Evolutionary conservation across 176 grass and related monocot genomes (phyloP).

Genomic region (Rhynchospora pubera): DNA sequence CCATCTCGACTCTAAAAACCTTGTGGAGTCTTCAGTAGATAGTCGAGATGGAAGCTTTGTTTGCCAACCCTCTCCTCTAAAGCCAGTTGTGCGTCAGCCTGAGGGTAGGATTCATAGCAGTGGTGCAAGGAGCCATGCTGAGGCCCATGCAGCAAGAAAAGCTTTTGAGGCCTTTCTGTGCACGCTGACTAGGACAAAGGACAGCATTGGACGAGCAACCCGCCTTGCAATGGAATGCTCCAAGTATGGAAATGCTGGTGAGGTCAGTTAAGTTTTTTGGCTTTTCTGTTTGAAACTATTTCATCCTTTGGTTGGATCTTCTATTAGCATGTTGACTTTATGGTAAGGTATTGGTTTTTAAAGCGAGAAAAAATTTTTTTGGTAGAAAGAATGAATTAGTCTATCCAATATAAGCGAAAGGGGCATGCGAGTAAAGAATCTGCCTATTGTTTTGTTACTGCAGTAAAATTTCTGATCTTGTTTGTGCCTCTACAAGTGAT

Average conservation of each 20-base stretch:
- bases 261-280: conserved; percentile 48
- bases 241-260: conserved; percentile 89
- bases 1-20: conserved; percentile 41
- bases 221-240: conserved; percentile 88
- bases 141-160: conserved; percentile 59
- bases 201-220: conserved; percentile 89
- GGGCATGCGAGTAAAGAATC: not conserved
- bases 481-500: not conserved
- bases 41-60: conserved; percentile 44
- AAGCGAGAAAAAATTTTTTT: not conserved
- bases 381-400: not conserved
- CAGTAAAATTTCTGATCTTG: not conserved
- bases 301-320: conserved; percentile 3
- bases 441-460: not conserved
- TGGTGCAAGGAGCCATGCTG: conserved; percentile 34
- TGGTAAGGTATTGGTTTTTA: not conserved
- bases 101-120: conserved; percentile 40
- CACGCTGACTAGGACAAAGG: conserved; percentile 84
- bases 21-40: conserved; percentile 34
- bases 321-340: not conserved
- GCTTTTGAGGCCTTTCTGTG: conserved; percentile 71
- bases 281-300: conserved; percentile 20
- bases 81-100: conserved; percentile 16
- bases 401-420: not conserved
- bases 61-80: conserved; percentile 48